Percentiles rank a stretch among this genome's conserved stretches.
phyloP scores from a whole-genome alignment of 495 filamentous ascomycete genomes.

The Aspergillus steynii region DNA sequence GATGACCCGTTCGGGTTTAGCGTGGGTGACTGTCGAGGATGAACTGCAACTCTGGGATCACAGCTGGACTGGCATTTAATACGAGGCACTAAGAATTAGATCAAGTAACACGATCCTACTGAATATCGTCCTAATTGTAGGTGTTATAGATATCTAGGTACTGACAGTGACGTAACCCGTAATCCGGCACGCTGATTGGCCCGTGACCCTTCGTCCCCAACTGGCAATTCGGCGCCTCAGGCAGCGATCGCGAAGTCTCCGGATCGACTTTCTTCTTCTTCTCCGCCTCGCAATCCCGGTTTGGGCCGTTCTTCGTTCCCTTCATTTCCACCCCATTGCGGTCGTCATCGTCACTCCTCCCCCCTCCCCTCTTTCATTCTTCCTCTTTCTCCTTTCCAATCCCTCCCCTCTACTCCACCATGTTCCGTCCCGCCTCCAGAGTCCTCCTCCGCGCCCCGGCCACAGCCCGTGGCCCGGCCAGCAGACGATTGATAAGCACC shows the following conservation, averaged over 20 bases:
- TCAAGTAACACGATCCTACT: no score
- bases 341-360: slow-evolving; percentile 12
- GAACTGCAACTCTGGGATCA: not conserved
- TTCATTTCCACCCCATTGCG: slow-evolving; percentile 3
- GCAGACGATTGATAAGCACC: slow-evolving; percentile 71
- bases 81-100: slow-evolving; percentile 4
- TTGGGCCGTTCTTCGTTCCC: not conserved
- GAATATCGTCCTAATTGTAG: no score
- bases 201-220: not conserved
- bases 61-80: slow-evolving; percentile 8
- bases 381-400: slow-evolving; percentile 18
- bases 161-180: no score
- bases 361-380: slow-evolving; percentile 12
- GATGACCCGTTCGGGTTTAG: slow-evolving; percentile 37
- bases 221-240: not conserved
- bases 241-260: not conserved
- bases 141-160: no score
- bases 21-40: slow-evolving; percentile 1
- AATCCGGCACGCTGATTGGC: no score
- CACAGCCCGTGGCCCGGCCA: slow-evolving; percentile 37
- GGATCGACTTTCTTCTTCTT: slow-evolving; percentile 3
- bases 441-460: slow-evolving; percentile 50
- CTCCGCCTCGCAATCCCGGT: slow-evolving; percentile 3
- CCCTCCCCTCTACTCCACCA: slow-evolving; percentile 31
- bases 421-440: slow-evolving; percentile 64